phyloP scores from a whole-genome alignment of 768 basidiomycete genomes.

The Russula brevipes region DNA sequence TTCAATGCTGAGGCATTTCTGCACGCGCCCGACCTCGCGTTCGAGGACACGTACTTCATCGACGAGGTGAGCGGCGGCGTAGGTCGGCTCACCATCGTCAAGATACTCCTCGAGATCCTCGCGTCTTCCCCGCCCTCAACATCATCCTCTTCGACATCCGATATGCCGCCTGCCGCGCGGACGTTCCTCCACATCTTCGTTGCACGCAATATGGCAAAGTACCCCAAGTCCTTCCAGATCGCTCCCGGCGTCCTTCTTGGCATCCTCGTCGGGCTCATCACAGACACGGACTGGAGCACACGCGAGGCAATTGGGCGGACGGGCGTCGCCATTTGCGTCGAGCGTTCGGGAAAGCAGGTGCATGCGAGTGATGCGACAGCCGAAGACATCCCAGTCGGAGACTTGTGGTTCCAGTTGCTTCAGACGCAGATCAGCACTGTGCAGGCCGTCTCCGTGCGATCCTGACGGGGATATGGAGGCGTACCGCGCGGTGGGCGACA shows the following conservation, averaged over 20 bases:
- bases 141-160: conserved; percentile 36
- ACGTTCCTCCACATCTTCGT: conserved; percentile 95
- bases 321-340: conserved; percentile 64
- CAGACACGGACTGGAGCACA: conserved; percentile 69
- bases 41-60: conserved; percentile 90
- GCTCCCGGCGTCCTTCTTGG: conserved; percentile 62
- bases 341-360: conserved; percentile 41
- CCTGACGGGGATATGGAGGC: conserved; percentile 91
- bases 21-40: conserved; percentile 88
- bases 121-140: conserved; percentile 7
- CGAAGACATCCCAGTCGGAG: conserved; percentile 47
- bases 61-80: conserved; percentile 54
- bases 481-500: conserved; percentile 87
- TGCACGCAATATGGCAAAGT: conserved; percentile 94
- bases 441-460: conserved; percentile 76
- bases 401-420: conserved; percentile 86
- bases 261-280: conserved; percentile 72
- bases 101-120: conserved; percentile 77
- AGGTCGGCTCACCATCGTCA: conserved; percentile 76
- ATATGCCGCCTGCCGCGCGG: conserved; percentile 53
- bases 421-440: conserved; percentile 76
- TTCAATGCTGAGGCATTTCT: conserved; percentile 94
- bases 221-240: conserved; percentile 69
- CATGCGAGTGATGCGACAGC: conserved; percentile 13
- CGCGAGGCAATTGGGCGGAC: conserved; percentile 64